A percentile compares a stretch with the other conserved stretches of the same genome.
Conservation (phyloP, 2,329 filamentous ascomycete species). For the Plenodomus lindquistii region DNA sequence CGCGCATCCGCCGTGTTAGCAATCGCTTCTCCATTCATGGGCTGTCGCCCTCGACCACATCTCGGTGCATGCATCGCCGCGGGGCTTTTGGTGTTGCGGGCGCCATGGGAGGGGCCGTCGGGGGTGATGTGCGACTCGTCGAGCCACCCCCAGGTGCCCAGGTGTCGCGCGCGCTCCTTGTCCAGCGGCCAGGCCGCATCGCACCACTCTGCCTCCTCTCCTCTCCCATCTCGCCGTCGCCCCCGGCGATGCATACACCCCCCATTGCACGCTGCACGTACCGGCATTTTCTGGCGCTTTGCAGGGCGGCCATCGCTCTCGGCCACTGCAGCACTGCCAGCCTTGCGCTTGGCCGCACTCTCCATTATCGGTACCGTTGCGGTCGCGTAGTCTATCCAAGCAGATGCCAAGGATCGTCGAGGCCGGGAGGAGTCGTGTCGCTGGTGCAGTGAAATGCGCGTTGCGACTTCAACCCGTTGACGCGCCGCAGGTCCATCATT, state of each 20-base stretch:
- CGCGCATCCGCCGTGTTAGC: slow-evolving; percentile 30
- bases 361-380: slow-evolving; percentile 43
- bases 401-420: slow-evolving; percentile 9
- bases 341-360: slow-evolving; percentile 60
- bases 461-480: slow-evolving; percentile 23
- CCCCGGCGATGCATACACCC: slow-evolving; percentile 26
- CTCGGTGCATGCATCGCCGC: slow-evolving; percentile 24
- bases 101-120: slow-evolving; percentile 28
- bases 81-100: slow-evolving; percentile 32
- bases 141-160: slow-evolving; percentile 41
- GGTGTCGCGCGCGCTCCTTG: slow-evolving; percentile 38
- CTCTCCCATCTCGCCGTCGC: slow-evolving; percentile 21
- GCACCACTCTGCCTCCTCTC: slow-evolving; percentile 25
- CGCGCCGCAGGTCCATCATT: slow-evolving; percentile 22
- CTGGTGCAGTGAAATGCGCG: slow-evolving; percentile 41
- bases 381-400: slow-evolving; percentile 38
- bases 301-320: slow-evolving; percentile 58
- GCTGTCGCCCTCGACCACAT: no score
- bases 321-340: slow-evolving; percentile 51
- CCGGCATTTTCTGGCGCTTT: slow-evolving; percentile 63
- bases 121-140: slow-evolving; percentile 36
- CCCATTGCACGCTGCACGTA: slow-evolving; percentile 50
- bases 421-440: slow-evolving; percentile 24
- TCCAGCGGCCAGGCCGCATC: slow-evolving; percentile 36
- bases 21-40: neutral